These are phyloP conservation scores for Mycena latifolia DNA, from an alignment of 768 basidiomycete genomes.

Conservation along the genomic window DNA sequence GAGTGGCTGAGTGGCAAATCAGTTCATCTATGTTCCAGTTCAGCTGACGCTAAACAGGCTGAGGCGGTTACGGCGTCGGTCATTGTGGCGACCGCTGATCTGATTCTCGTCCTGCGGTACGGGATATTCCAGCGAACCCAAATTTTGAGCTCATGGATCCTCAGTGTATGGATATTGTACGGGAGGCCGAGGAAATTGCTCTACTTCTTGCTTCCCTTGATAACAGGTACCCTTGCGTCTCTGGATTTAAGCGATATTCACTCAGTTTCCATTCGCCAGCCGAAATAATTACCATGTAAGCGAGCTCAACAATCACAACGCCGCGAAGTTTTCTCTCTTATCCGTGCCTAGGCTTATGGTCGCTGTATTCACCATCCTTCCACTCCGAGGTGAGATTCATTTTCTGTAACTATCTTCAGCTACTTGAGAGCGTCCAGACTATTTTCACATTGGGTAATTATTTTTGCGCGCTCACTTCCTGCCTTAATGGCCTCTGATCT, in stretches of 20 bases:
- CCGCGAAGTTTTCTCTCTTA: neutral
- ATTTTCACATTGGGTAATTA: neutral
- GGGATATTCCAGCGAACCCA: neutral
- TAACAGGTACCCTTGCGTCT: neutral
- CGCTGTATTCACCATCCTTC: neutral
- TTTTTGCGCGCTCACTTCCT: neutral
- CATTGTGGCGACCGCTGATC: neutral
- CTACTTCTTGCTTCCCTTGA: constrained; percentile 6
- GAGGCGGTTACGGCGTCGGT: constrained; percentile 8
- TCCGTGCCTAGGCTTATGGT: neutral
- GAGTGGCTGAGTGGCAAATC: neutral
- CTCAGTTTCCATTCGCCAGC: neutral
- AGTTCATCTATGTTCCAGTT: neutral
- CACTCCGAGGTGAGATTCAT: neutral
- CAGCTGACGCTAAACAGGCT: neutral
- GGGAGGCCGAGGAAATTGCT: neutral
- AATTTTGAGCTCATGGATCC: too few relatives aligned
- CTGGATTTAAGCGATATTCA: neutral
- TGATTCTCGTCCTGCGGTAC: constrained; percentile 3
- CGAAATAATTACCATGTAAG: constrained; percentile 8
- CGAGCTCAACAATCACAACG: neutral
- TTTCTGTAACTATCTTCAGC: too few relatives aligned
- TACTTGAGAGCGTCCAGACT: neutral
- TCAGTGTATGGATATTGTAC: constrained; percentile 8
- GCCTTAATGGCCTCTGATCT: neutral